Conservation (phyloP, 1,284 basidiomycete genomes). For the Sporisorium exsertum region DNA sequence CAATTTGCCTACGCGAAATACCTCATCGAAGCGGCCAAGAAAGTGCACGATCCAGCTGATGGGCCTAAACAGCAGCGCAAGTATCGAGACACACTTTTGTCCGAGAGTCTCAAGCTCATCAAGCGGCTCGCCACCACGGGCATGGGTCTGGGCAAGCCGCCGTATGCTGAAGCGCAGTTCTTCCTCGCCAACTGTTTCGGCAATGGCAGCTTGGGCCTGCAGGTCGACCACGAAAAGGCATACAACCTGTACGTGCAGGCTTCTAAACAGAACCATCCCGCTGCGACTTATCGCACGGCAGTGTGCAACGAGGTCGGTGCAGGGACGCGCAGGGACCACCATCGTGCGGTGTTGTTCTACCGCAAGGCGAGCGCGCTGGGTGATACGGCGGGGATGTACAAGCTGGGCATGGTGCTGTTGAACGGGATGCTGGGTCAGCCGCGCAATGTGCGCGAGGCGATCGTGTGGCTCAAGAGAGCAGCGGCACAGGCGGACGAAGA, state of each 20-base stretch:
- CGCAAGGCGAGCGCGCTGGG: slow-evolving; percentile 94
- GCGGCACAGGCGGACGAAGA: slow-evolving; percentile 98
- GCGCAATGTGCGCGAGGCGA: slow-evolving; percentile 88
- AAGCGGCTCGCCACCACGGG: slow-evolving; percentile 90
- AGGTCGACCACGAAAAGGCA: slow-evolving; percentile 96
- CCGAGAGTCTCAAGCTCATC: slow-evolving; percentile 90
- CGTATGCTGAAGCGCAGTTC: slow-evolving; percentile 98
- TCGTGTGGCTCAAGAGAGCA: slow-evolving; percentile 93
- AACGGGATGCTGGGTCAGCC: slow-evolving; percentile 86
- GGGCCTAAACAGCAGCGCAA: slow-evolving; percentile 72
- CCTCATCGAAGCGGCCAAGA: slow-evolving; percentile 97
- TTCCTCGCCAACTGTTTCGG: slow-evolving; percentile 98
- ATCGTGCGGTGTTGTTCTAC: slow-evolving; percentile 93
- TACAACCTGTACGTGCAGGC: slow-evolving; percentile 99
- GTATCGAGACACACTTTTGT: slow-evolving; percentile 88
- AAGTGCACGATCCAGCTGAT: slow-evolving; percentile 71
- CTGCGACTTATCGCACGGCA: slow-evolving; percentile 94
- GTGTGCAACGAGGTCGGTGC: slow-evolving; percentile 99
- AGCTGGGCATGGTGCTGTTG: slow-evolving; percentile 93
- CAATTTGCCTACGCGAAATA: slow-evolving; percentile 98
- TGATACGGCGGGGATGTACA: slow-evolving; percentile 99
- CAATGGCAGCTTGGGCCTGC: slow-evolving; percentile 90
- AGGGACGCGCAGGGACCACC: slow-evolving; percentile 89
- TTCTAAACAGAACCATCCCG: slow-evolving; percentile 94
- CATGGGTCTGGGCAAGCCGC: slow-evolving; percentile 71